Percentiles rank a stretch among this genome's conserved stretches.
Conservation (phyloP, 495 filamentous ascomycete genomes). For the Hamigera avellanea region DNA sequence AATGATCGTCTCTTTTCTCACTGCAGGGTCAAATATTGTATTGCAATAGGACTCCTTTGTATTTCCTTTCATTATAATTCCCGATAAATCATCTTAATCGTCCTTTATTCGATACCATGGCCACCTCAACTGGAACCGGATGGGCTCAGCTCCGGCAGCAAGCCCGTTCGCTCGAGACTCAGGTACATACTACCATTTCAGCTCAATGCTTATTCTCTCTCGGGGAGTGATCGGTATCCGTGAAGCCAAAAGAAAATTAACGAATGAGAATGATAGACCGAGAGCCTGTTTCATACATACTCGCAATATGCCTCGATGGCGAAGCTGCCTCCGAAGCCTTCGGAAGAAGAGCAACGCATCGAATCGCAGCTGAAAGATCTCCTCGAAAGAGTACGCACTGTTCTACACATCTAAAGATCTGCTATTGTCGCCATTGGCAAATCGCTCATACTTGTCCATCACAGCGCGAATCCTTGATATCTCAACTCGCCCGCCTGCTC, state of each 20-base stretch:
- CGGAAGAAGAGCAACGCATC: slow-evolving; percentile 69
- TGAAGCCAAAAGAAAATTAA: no score
- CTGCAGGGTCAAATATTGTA: no score
- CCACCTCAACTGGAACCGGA: slow-evolving; percentile 64
- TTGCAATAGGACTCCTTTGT: no score
- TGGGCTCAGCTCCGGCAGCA: slow-evolving; percentile 97
- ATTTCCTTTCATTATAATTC: no score
- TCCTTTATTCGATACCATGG: no score
- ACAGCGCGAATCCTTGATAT: slow-evolving; percentile 71
- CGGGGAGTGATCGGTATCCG: no score
- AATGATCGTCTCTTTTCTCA: no score
- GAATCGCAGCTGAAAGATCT: slow-evolving; percentile 79
- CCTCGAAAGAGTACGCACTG: slow-evolving; percentile 38
- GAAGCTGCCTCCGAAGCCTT: slow-evolving; percentile 69
- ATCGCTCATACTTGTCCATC: neutral
- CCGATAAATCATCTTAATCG: no score
- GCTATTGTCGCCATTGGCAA: no score
- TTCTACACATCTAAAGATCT: neutral
- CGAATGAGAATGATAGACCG: slow-evolving; percentile 48
- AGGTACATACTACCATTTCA: slow-evolving; percentile 41
- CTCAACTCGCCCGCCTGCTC: slow-evolving; percentile 77
- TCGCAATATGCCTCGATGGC: slow-evolving; percentile 81
- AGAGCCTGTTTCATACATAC: slow-evolving; percentile 87
- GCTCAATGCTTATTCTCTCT: no score
- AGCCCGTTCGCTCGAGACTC: slow-evolving; percentile 78